Conservation (phyloP, 371 early-diverging fungal species). For the Pancytospora philotis region DNA sequence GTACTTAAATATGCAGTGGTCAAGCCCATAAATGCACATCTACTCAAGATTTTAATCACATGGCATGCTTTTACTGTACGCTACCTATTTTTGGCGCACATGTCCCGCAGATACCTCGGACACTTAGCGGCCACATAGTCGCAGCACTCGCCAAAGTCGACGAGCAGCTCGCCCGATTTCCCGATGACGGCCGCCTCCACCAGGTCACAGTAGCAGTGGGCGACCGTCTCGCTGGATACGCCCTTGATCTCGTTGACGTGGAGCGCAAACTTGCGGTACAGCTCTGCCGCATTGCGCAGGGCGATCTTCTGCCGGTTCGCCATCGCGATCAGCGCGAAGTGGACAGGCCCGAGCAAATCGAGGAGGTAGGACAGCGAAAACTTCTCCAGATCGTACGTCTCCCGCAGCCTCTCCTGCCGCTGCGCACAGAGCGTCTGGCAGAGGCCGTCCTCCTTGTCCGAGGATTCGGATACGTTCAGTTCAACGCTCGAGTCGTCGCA, state of each 20-base stretch:
- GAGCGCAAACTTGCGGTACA: constrained; percentile 30
- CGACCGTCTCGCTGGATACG: not conserved
- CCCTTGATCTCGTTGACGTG: constrained; percentile 33
- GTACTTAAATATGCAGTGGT: too few species aligned
- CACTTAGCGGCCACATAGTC: constrained; percentile 12
- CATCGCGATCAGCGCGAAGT: constrained; percentile 29
- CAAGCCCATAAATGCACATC: too few species aligned
- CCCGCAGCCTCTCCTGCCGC: not conserved
- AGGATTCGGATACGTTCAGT: not conserved
- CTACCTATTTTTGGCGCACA: not conserved
- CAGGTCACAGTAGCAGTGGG: constrained; percentile 26
- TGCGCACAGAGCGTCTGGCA: not conserved
- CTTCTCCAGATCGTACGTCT: constrained; percentile 24
- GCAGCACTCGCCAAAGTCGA: constrained; percentile 30
- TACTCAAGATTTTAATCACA: not conserved
- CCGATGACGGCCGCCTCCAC: constrained; percentile 35
- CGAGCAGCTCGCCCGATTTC: constrained; percentile 24
- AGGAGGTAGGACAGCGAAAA: constrained; percentile 26
- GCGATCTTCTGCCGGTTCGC: constrained; percentile 18
- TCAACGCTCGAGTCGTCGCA: not conserved
- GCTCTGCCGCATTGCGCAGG: constrained; percentile 3
- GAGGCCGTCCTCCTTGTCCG: not conserved
- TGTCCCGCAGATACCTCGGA: constrained; percentile 21
- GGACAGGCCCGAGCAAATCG: constrained; percentile 30
- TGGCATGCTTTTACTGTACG: not conserved